Base-by-base conservation (phyloP, 352 stramenopile species). In the Phytophthora europaea region DNA sequence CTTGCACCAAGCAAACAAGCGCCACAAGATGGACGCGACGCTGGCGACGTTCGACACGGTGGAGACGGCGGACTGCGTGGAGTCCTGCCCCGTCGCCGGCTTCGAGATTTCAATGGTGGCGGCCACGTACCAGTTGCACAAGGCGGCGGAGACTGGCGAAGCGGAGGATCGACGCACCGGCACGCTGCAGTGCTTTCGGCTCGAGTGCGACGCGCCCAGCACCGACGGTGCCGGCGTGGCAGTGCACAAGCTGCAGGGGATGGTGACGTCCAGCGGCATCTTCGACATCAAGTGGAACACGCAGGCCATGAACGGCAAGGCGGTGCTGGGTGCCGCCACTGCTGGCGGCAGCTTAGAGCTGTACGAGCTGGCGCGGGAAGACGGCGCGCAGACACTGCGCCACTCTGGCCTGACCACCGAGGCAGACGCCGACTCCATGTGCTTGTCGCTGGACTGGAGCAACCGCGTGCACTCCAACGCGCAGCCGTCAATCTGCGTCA, bases 271-370 rank as follows among this genome's bases (percentile, higher is more conserved):
- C n/a, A 93, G 84, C 57, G 89, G 89, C 28, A 77, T 96, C 28
- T 94, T 96, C 28, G 89, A 96, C 56, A 90, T 94, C 70, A 96
- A 96, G 64, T 96, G 89, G 89, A 87, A 83, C 8, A 66, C 80
- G 9, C 74, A 91, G 53, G 59, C 47, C 3, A 75, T 93, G 40
- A 72, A 84, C 10, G 78, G 75, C 48, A 87, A 85, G 34, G 85
- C 82, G 23, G 36, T 95, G 57, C 64, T 96, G 18, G 88, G 78
- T 3, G 74, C 85, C 15, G 87, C 88, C 31, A 96, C 87, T 6
- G 83, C 89, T 8, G 83, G 65, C 10, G 89, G 87, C 28, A 86
- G 75, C 7, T 61, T 96, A 18, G 86, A 96, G 70, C 70, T 96
- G 18, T 91, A 90, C 53, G 72, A 84, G 34, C 60, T 94, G 55